Percentiles rank a stretch among this genome's conserved stretches.
These are phyloP conservation scores for Citrullus amarus DNA, from an alignment of 306 rosid genomes.

Conservation along the genomic window DNA sequence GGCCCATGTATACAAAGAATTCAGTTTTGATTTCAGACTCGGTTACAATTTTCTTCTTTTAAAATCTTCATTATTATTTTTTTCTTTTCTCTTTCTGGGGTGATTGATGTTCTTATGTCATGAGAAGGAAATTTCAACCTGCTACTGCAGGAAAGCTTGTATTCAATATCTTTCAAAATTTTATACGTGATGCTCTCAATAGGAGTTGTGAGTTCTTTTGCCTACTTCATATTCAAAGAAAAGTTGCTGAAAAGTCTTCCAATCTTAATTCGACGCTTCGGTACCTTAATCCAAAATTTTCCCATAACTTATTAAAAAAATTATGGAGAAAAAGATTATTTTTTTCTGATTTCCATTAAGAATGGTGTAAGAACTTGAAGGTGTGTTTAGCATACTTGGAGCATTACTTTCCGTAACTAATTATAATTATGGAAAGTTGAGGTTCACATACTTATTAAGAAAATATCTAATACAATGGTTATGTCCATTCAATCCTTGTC, in stretches of 20 bases:
- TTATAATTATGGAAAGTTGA: no score
- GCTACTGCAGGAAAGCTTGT: slow-evolving; percentile 8
- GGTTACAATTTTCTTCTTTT: neutral
- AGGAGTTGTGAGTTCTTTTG: slow-evolving; percentile 2
- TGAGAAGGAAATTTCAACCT: neutral
- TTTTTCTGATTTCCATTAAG: no score
- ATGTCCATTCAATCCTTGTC: no score
- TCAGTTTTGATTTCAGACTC: slow-evolving; percentile 7
- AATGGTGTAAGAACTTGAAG: no score
- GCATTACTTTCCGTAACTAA: no score
- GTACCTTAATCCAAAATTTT: no score
- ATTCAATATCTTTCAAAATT: neutral
- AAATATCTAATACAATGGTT: no score
- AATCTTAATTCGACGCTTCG: neutral
- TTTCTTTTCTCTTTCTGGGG: neutral
- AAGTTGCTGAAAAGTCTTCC: neutral
- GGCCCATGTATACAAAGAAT: slow-evolving; percentile 5
- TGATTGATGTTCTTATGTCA: slow-evolving; percentile 6
- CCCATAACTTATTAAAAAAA: no score
- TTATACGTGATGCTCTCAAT: neutral
- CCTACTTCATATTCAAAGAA: neutral
- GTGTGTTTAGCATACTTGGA: no score
- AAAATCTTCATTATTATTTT: neutral
- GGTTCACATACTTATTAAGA: no score
- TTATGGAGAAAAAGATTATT: no score